Conservation (phyloP, 352 stramenopile genomes). For the Phytophthora cryptogea region DNA sequence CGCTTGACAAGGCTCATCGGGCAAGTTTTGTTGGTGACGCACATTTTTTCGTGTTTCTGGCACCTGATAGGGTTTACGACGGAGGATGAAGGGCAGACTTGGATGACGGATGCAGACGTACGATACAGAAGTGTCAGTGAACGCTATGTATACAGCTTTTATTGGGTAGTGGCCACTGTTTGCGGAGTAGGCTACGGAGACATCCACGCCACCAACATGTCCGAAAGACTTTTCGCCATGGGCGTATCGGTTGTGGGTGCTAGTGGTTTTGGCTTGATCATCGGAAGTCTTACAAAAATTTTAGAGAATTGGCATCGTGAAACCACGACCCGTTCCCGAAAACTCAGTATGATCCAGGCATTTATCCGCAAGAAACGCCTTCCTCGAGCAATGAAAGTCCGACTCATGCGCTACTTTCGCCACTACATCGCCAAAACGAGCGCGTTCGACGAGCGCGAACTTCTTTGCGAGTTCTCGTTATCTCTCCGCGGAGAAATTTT, state of each 20-base stretch:
- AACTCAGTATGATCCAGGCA: slow-evolving; percentile 66
- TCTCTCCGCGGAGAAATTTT: slow-evolving; percentile 76
- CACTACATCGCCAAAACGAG: slow-evolving; percentile 84
- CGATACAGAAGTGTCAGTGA: slow-evolving; percentile 29
- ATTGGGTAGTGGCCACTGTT: slow-evolving; percentile 85
- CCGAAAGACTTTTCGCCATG: slow-evolving; percentile 76
- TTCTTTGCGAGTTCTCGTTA: slow-evolving; percentile 78
- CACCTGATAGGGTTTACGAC: slow-evolving; percentile 57
- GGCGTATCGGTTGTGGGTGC: slow-evolving; percentile 74
- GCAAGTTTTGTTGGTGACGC: slow-evolving; percentile 69
- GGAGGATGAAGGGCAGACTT: slow-evolving; percentile 40
- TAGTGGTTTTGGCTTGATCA: slow-evolving; percentile 79
- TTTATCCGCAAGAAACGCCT: slow-evolving; percentile 71
- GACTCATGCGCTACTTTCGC: slow-evolving; percentile 72
- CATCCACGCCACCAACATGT: slow-evolving; percentile 70
- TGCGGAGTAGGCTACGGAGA: slow-evolving; percentile 87
- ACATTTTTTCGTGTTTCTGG: slow-evolving; percentile 83
- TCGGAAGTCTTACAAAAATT: slow-evolving; percentile 86
- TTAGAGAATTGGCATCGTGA: slow-evolving; percentile 81
- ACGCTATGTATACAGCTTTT: slow-evolving; percentile 82
- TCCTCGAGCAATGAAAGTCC: slow-evolving; percentile 51
- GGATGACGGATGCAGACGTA: slow-evolving; percentile 44
- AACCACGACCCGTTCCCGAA: slow-evolving; percentile 49
- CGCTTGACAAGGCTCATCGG: slow-evolving; percentile 67
- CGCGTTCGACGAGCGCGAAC: slow-evolving; percentile 73